Conservation (phyloP, 257 asterid species). For the Gentiana dahurica region DNA sequence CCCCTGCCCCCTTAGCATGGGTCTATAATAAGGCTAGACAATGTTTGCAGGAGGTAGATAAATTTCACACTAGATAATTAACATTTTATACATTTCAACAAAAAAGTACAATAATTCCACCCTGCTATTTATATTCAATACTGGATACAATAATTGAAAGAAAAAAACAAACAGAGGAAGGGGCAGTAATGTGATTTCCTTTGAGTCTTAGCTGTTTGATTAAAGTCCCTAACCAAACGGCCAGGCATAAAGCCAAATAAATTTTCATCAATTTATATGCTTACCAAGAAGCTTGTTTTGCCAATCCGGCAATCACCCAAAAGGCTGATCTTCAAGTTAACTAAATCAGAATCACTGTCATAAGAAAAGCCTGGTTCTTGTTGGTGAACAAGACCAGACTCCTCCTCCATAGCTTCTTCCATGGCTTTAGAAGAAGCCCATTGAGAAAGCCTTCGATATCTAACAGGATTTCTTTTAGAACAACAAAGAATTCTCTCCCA, state of each 20-base stretch:
- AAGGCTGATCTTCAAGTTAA: slow-evolving; percentile 68
- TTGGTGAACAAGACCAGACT: background rate
- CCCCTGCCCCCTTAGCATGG: too few relatives aligned
- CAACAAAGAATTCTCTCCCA: slow-evolving; percentile 49
- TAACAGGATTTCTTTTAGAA: slow-evolving; percentile 39
- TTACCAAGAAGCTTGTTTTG: slow-evolving; percentile 79
- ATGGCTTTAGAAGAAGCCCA: background rate
- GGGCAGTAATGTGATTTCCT: too few relatives aligned
- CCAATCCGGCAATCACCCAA: slow-evolving; percentile 94
- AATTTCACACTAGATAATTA: too few relatives aligned
- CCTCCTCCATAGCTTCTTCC: background rate
- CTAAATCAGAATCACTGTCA: slow-evolving; percentile 66
- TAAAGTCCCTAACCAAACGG: too few relatives aligned
- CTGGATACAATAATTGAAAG: too few relatives aligned
- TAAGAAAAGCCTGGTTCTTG: background rate
- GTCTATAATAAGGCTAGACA: too few relatives aligned
- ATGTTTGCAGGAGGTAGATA: too few relatives aligned
- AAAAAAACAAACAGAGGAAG: background rate
- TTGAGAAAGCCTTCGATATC: slow-evolving; percentile 30
- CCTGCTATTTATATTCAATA: too few relatives aligned
- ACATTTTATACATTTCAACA: too few relatives aligned
- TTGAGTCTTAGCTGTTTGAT: too few relatives aligned
- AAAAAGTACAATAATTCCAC: too few relatives aligned
- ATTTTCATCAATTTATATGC: background rate
- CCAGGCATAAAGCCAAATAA: too few relatives aligned